A percentile compares a stretch with the other conserved stretches of the same genome.
These are phyloP conservation scores for Cordyceps cicadae DNA, from an alignment of 2,329 filamentous ascomycete species.

Conservation along the genomic window DNA sequence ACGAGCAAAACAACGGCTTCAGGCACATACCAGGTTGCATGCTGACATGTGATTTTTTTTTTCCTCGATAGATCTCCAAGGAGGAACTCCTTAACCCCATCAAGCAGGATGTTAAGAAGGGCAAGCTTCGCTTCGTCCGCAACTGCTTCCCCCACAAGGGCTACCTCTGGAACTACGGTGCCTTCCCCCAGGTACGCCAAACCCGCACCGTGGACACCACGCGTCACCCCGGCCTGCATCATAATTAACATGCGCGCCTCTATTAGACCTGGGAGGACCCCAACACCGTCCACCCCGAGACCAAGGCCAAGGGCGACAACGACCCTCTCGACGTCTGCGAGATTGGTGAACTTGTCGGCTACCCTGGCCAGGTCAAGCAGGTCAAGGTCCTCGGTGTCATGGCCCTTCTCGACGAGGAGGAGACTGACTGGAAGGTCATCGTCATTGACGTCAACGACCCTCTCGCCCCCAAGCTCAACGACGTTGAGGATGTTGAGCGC, in stretches of 20 bases:
- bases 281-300: conserved; percentile 91
- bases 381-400: conserved; percentile 99
- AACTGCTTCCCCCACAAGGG: conserved; percentile 99
- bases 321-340: conserved; percentile 99
- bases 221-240: conserved; percentile 11
- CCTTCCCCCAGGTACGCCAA: conserved; percentile 80
- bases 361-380: conserved; percentile 96
- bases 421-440: conserved; percentile 99
- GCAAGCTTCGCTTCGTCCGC: conserved; percentile 97
- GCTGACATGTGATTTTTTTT: conserved; percentile 1
- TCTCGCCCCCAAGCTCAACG: conserved; percentile 90
- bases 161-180: conserved; percentile 99
- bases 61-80: conserved; percentile 79
- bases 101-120: conserved; percentile 99
- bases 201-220: background rate
- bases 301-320: conserved; percentile 99
- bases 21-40: background rate
- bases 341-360: conserved; percentile 96
- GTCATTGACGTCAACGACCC: conserved; percentile 98
- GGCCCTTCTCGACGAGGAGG: conserved; percentile 97
- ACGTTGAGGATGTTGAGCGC: conserved; percentile 97
- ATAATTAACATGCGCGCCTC: conserved; percentile 12
- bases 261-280: conserved; percentile 96
- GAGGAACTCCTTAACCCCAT: conserved; percentile 97
- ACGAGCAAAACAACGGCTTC: background rate